A percentile compares a stretch with the other conserved stretches of the same genome.
phyloP scores from a whole-genome alignment of 768 basidiomycete genomes.

The Rhizopogon vesiculosus region DNA sequence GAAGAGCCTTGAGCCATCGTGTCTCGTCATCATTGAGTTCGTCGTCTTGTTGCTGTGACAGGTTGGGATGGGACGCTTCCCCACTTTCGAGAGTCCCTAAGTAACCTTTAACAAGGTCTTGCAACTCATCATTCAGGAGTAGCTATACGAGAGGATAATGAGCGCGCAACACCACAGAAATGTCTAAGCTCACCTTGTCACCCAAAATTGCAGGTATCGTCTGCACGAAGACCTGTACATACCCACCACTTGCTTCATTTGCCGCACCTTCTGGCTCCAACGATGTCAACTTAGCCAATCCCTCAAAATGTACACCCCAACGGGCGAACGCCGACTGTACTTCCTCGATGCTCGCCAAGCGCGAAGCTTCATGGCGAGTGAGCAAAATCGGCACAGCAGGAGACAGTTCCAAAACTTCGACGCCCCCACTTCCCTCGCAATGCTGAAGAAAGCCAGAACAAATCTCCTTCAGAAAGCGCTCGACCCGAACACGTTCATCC shows the following conservation, averaged over 20 bases:
- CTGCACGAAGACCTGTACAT: slow-evolving; percentile 61
- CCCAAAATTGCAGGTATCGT: slow-evolving; percentile 66
- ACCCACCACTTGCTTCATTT: slow-evolving; percentile 34
- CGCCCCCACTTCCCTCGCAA: slow-evolving; percentile 30
- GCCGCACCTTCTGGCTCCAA: slow-evolving; percentile 11
- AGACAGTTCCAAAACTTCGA: slow-evolving; percentile 38
- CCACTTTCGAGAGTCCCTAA: slow-evolving; percentile 57
- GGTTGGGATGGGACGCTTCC: slow-evolving; percentile 19
- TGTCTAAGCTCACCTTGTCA: slow-evolving; percentile 47
- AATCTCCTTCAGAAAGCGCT: slow-evolving; percentile 70
- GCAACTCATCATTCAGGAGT: slow-evolving; percentile 65
- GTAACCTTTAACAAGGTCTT: slow-evolving; percentile 69
- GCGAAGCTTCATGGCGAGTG: slow-evolving; percentile 56
- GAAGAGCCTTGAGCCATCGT: slow-evolving; percentile 66
- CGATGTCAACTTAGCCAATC: slow-evolving; percentile 21
- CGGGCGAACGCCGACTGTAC: slow-evolving; percentile 46
- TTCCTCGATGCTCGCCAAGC: slow-evolving; percentile 36
- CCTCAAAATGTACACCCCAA: slow-evolving; percentile 68
- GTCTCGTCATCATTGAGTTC: slow-evolving; percentile 18
- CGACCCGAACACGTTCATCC: slow-evolving; percentile 93
- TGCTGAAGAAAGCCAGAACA: slow-evolving; percentile 60
- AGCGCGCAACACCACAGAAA: not conserved
- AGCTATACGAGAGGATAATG: slow-evolving; percentile 36
- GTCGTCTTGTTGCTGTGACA: slow-evolving; percentile 8
- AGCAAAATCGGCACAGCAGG: slow-evolving; percentile 61